Evolutionary conservation across 345 rosid species (phyloP), one percentile per base, ranked within the genome.

Genomic region (Corymbia maculata): DNA sequence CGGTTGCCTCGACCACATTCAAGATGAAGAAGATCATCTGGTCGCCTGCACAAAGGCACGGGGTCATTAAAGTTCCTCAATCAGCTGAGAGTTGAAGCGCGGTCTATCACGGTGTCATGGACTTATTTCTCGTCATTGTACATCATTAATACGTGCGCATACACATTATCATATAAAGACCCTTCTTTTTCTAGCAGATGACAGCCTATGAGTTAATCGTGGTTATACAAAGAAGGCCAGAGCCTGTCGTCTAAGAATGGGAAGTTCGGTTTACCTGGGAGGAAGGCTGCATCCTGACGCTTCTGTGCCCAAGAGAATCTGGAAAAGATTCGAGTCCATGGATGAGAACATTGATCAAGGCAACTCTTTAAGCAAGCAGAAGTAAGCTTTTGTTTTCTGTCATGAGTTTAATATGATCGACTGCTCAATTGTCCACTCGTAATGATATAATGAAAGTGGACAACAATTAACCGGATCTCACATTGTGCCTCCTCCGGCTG

Each of bases 21-120:
- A 97, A 87, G 28, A 93, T 42, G 88, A 94, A 95, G 95, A 97
- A 97, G 52, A 95, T 95, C 91, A 93, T 90, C 84, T 94, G 95
- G 79, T 79, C 87, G 42, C 97, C 99, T 96, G 93, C 93, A 91
- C 85, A 79, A 28, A 86, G 86, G 53, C 14, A 84, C 17, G 22
- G 45, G 45, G 5, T 32, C 24, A 22, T 68, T 30, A 13, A 47
- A 84, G 51, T 50, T 84, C 52, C 86, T 47, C 7, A 32, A 11
- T 68, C 79, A 68, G 22, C 79, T 15, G 22, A 68, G 44, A 68
- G 80, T 6, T 64, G 36, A 64, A n/a, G 75, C 42, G 19, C 42
- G 19, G 19, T n/a, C 75, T 47, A 80, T 80, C 85, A 80, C 26
- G 50, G 30, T 47, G 52, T n/a, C 52, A 8, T 22, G 6, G 30